These are phyloP conservation scores for Calonectria henricotiae DNA, from an alignment of 2,329 filamentous ascomycete species.

Conservation along the genomic window DNA sequence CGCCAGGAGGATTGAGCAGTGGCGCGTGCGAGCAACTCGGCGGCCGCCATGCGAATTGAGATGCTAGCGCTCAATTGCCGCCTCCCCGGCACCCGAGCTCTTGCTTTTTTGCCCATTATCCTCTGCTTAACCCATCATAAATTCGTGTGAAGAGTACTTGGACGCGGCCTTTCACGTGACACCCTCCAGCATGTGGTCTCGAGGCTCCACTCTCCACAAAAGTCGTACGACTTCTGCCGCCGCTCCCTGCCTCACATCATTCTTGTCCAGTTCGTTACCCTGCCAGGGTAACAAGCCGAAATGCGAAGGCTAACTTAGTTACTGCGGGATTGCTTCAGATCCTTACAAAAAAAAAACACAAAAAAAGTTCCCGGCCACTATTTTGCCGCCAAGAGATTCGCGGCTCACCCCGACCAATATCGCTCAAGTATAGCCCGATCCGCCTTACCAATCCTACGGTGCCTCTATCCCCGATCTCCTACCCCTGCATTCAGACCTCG, in stretches of 20 bases:
- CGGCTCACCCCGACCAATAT: background rate
- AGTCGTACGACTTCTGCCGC: constrained; percentile 34
- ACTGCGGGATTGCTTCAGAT: background rate
- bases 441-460: background rate
- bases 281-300: constrained; percentile 16
- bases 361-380: background rate
- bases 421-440: background rate
- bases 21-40: constrained; percentile 11
- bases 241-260: constrained; percentile 18
- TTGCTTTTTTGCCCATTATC: constrained; percentile 14
- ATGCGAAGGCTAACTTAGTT: constrained; percentile 7
- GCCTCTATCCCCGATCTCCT: background rate
- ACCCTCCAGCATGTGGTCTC: constrained; percentile 17
- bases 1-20: constrained; percentile 2
- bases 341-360: background rate
- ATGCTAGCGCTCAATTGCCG: constrained; percentile 5
- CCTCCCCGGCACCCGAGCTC: background rate
- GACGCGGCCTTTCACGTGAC: constrained; percentile 15
- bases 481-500: constrained; percentile 15
- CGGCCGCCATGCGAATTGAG: background rate
- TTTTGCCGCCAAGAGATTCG: background rate
- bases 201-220: constrained; percentile 32
- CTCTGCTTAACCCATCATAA: background rate
- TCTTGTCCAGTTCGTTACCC: constrained; percentile 7
- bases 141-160: background rate